Conservation (phyloP, 352 stramenopile species). For the Globisporangium echinulatum region DNA sequence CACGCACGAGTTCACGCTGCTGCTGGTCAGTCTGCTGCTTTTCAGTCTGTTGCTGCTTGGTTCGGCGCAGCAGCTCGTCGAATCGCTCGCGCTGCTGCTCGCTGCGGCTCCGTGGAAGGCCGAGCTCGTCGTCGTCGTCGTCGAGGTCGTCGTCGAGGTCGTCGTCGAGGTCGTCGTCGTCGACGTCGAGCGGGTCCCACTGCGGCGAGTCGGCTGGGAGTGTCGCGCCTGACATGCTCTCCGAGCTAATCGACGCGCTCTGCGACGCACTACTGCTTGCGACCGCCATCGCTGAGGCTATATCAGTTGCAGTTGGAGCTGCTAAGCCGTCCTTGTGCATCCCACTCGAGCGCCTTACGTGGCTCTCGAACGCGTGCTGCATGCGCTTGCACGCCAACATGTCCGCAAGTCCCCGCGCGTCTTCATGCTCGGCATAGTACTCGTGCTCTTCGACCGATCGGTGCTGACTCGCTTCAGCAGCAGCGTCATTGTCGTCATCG, state of each 20-base stretch:
- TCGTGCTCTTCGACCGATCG: slow-evolving; percentile 51
- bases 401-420: slow-evolving; percentile 34
- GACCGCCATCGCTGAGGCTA: not conserved
- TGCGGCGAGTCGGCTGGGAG: slow-evolving; percentile 13
- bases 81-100: slow-evolving; percentile 21
- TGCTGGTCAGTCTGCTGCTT: slow-evolving; percentile 7
- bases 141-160: slow-evolving; percentile 10
- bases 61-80: slow-evolving; percentile 15
- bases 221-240: slow-evolving; percentile 18
- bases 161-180: no score
- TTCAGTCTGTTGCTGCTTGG: no score
- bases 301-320: not conserved
- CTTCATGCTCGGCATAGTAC: slow-evolving; percentile 50
- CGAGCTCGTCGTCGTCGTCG: slow-evolving; percentile 26
- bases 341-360: slow-evolving; percentile 21
- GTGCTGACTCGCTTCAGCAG: slow-evolving; percentile 8
- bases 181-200: not conserved
- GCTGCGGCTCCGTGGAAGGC: slow-evolving; percentile 22
- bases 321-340: not conserved
- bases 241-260: not conserved
- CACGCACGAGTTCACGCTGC: slow-evolving; percentile 14
- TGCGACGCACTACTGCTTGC: not conserved
- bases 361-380: slow-evolving; percentile 54
- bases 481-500: slow-evolving; percentile 13
- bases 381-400: slow-evolving; percentile 66